Evolutionary conservation across 257 asterid genomes (phyloP), one percentile per base, ranked within the genome.

Genomic region (Lycium barbarum): DNA sequence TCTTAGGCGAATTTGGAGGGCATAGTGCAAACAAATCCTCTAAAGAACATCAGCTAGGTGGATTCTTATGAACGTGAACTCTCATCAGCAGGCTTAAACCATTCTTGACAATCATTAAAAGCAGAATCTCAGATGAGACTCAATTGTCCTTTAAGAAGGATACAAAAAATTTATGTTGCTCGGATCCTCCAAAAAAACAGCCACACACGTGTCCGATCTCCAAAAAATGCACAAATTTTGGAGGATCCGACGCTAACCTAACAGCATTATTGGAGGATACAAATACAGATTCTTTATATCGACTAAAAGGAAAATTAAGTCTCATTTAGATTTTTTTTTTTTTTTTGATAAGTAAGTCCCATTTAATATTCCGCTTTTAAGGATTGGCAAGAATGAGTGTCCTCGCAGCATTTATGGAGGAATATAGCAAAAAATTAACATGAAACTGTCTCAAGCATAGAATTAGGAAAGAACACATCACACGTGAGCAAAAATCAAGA

Each of bases 331-430:
- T n/a, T n/a, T n/a, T n/a, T n/a, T n/a, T n/a, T n/a, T n/a, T n/a
- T n/a, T n/a, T n/a, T n/a, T n/a, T n/a, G n/a, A n/a, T n/a, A n/a
- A n/a, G n/a, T n/a, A n/a, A n/a, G n/a, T n/a, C n/a, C n/a, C n/a
- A n/a, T n/a, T n/a, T n/a, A n/a, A n/a, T n/a, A 43, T 45, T 9
- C 55, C 18, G 36, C 17, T 72, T 72, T n/a, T 9, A 45, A 40
- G 57, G 57, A 72, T 71, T 7, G 35, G 51, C 55, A 71, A 71
- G 79, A 68, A 68, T 68, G 78, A 36, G 22, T 17, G 15, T 68
- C 22, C 7, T 38, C 22, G 74, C 49, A 67, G 49, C 49, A 67
- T 67, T 67, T 67, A 36, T 35, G 74, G 49, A n/a, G 2, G 12
- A 67, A 36, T 26, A 59, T 59, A 59, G 26, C 5, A 18, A 17